phyloP scores from a whole-genome alignment of 2,329 filamentous ascomycete genomes.

The Thelonectria rubi region DNA sequence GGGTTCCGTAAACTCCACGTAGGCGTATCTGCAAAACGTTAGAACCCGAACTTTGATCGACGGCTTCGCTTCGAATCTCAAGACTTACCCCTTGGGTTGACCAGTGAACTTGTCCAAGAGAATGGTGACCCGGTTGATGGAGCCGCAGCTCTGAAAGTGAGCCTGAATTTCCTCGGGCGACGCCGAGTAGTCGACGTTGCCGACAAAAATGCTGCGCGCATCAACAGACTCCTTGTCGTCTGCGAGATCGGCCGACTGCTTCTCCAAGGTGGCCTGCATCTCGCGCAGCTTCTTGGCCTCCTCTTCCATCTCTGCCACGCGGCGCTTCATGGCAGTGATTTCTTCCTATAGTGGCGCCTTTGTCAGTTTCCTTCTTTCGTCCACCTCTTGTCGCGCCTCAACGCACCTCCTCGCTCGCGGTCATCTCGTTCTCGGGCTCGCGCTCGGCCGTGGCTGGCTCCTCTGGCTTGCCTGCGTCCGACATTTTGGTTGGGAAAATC shows the following conservation, averaged over 20 bases:
- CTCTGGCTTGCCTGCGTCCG: slow-evolving; percentile 46
- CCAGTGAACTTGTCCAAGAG: slow-evolving; percentile 98
- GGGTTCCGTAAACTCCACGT: slow-evolving; percentile 97
- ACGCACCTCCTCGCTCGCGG: slow-evolving; percentile 50
- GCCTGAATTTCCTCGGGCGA: slow-evolving; percentile 96
- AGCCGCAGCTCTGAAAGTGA: slow-evolving; percentile 96
- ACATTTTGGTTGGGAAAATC: slow-evolving; percentile 39
- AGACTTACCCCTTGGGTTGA: slow-evolving; percentile 93
- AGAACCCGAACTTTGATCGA: slow-evolving; percentile 18
- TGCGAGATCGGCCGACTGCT: slow-evolving; percentile 81
- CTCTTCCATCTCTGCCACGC: slow-evolving; percentile 90
- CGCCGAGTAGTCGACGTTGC: slow-evolving; percentile 97
- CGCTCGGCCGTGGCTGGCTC: slow-evolving; percentile 43
- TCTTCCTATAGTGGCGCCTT: slow-evolving; percentile 68
- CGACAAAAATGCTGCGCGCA: slow-evolving; percentile 94
- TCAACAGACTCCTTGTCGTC: slow-evolving; percentile 98
- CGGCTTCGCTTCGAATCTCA: neutral
- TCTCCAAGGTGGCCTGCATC: slow-evolving; percentile 87
- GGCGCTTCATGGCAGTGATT: slow-evolving; percentile 86
- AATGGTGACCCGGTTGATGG: slow-evolving; percentile 98
- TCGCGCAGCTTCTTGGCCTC: slow-evolving; percentile 86
- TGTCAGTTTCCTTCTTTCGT: slow-evolving; percentile 45
- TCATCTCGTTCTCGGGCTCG: slow-evolving; percentile 45
- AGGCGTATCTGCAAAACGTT: slow-evolving; percentile 78
- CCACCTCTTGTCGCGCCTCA: slow-evolving; percentile 44